Percentiles rank a stretch among this genome's conserved stretches.
Conservation (phyloP, 106 monocot genomes). For the Platanthera zijinensis region DNA sequence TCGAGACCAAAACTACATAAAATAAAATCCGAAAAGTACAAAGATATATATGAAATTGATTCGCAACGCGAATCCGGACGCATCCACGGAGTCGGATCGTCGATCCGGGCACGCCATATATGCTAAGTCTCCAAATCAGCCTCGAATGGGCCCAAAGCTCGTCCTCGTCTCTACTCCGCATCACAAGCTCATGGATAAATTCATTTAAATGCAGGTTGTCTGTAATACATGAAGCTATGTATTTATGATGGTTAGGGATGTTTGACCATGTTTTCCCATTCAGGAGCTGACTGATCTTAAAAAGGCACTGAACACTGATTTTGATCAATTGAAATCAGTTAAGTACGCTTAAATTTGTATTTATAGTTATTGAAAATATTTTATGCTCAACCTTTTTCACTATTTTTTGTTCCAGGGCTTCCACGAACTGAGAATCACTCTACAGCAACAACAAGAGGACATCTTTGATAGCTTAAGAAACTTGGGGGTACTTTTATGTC, state of each 20-base stretch:
- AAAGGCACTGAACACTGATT: constrained; percentile 4
- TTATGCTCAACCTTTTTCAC: neutral
- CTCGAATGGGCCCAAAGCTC: no score
- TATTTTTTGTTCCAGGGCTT: neutral
- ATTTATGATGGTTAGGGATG: neutral
- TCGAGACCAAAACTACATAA: no score
- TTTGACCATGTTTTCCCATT: neutral
- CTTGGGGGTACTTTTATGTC: neutral
- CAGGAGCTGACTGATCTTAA: constrained; percentile 5
- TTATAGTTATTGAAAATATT: neutral
- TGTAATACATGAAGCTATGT: neutral
- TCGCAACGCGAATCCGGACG: no score
- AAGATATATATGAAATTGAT: no score
- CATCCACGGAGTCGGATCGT: no score
- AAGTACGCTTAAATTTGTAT: neutral
- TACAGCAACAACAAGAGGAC: constrained; percentile 1
- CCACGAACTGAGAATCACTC: constrained; percentile 5
- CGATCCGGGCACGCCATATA: no score
- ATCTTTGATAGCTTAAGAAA: constrained; percentile 1
- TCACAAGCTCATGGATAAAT: neutral
- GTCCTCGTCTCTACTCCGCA: no score
- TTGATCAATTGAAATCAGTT: constrained; percentile 9
- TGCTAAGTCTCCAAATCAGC: no score
- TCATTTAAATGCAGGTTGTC: neutral
- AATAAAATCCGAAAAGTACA: no score